phyloP scores from a whole-genome alignment of 192 early-diverging fungal species.

The Rhizophagus prolifer region DNA sequence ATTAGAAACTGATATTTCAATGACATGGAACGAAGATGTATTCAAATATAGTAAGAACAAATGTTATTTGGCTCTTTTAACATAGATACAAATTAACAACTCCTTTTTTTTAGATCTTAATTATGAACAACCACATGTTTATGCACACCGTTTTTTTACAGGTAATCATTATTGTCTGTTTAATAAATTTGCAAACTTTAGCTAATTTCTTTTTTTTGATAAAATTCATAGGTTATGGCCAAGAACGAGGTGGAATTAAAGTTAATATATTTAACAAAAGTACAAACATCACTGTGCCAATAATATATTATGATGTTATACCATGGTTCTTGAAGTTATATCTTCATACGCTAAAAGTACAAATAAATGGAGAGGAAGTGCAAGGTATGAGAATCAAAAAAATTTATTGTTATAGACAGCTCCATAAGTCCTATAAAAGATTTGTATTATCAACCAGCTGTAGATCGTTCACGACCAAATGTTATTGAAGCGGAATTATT shows the following conservation, averaged over 20 bases:
- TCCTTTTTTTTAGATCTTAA: constrained; percentile 25
- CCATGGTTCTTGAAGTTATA: constrained; percentile 95
- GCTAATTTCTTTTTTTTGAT: background rate
- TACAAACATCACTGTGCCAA: constrained; percentile 36
- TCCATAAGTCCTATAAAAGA: constrained; percentile 45
- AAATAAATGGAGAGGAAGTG: constrained; percentile 37
- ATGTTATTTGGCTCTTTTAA: background rate
- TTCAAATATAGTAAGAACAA: constrained; percentile 47
- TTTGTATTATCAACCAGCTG: constrained; percentile 72
- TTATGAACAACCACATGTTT: constrained; percentile 44
- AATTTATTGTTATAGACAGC: background rate
- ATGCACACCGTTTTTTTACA: constrained; percentile 64
- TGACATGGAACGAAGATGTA: constrained; percentile 49
- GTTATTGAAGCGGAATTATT: constrained; percentile 70
- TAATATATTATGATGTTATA: constrained; percentile 73
- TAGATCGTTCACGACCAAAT: constrained; percentile 78
- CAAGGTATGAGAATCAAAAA: background rate
- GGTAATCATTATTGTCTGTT: constrained; percentile 29
- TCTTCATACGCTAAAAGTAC: constrained; percentile 78
- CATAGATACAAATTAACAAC: background rate
- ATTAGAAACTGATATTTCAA: constrained; percentile 41
- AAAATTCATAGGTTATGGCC: constrained; percentile 62
- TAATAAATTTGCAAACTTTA: too few relatives aligned
- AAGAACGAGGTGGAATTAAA: constrained; percentile 81
- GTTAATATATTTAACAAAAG: constrained; percentile 72